These are phyloP conservation scores for Malassezia brasiliensis DNA, from an alignment of 1,284 basidiomycete species.

Conservation along the genomic window DNA sequence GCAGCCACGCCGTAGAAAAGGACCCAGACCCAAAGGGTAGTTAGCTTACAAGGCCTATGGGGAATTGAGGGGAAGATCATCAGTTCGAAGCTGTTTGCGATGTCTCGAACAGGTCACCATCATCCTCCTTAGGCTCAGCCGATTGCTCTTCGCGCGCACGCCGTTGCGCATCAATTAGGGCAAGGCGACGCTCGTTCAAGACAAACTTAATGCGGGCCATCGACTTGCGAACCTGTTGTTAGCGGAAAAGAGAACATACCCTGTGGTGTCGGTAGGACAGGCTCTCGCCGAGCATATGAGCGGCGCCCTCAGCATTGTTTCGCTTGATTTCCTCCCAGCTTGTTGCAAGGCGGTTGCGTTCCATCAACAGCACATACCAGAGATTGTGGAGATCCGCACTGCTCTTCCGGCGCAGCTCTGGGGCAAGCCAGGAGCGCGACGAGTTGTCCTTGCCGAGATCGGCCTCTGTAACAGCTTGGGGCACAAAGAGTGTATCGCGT, in stretches of 20 bases:
- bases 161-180: constrained; percentile 58
- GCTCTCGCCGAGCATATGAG: constrained; percentile 29
- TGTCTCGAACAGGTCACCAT: constrained; percentile 12
- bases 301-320: constrained; percentile 24
- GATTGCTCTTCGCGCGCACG: constrained; percentile 3
- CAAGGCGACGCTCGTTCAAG: constrained; percentile 78
- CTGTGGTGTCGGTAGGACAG: constrained; percentile 31
- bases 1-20: background rate
- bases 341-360: constrained; percentile 39
- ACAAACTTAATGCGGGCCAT: constrained; percentile 94
- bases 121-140: background rate
- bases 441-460: constrained; percentile 25
- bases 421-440: constrained; percentile 33
- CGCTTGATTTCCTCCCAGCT: constrained; percentile 37
- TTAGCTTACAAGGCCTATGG: no score
- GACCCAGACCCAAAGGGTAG: background rate
- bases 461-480: constrained; percentile 21
- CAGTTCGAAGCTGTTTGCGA: background rate
- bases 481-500: constrained; percentile 23
- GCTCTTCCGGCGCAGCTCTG: constrained; percentile 39
- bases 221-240: constrained; percentile 71
- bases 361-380: constrained; percentile 44
- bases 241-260: constrained; percentile 20
- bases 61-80: no score
- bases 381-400: constrained; percentile 42